phyloP scores from a whole-genome alignment of 202 grass and related monocot species.

The Bolboschoenoplectus hybrid region DNA sequence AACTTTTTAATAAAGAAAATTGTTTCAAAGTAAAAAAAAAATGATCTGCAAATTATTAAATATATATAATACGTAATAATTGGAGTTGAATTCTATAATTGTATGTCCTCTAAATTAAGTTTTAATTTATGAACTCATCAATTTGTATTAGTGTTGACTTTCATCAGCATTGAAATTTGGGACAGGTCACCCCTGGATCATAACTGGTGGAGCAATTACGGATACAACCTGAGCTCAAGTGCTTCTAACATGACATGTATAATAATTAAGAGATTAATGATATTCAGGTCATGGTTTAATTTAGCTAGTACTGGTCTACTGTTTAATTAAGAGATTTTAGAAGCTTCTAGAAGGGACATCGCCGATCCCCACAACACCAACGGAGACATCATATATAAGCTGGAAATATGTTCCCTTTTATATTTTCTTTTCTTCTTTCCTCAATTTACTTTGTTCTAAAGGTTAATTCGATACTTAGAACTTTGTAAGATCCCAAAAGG shows the following conservation, averaged over 20 bases:
- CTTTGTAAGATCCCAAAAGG: neutral
- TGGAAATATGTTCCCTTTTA: neutral
- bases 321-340: neutral
- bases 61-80: neutral
- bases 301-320: neutral
- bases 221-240: constrained; percentile 43
- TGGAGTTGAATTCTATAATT: neutral
- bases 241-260: neutral
- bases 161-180: neutral
- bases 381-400: neutral
- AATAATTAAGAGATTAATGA: neutral
- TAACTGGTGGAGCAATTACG: constrained; percentile 48
- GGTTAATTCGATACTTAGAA: neutral
- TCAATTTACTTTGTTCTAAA: neutral
- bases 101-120: neutral
- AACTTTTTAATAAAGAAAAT: neutral
- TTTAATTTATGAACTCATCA: neutral
- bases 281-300: neutral
- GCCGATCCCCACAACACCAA: neutral
- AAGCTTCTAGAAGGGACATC: constrained; percentile 6
- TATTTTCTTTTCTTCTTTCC: neutral
- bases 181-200: constrained; percentile 87
- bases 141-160: neutral
- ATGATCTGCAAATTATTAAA: neutral
- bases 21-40: neutral